Evolutionary conservation across 176 grass and related monocot genomes (phyloP).

Genomic region (Triticum aestivum): DNA sequence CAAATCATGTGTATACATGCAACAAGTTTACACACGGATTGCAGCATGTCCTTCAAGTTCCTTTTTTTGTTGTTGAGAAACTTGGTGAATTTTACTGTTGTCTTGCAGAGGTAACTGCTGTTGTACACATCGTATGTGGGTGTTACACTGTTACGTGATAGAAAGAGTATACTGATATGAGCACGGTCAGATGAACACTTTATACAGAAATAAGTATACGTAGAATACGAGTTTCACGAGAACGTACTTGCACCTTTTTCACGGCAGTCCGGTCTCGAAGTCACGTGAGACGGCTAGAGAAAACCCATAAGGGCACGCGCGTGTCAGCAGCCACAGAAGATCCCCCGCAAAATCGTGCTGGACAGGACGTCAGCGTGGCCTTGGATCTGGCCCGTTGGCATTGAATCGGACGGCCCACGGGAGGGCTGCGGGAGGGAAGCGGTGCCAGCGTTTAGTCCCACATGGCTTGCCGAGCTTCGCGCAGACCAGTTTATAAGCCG

Average conservation of each 20-base stretch:
- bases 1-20: not conserved
- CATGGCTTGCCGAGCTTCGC: accelerated
- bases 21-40: not conserved
- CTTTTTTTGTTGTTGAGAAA: not conserved
- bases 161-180: not conserved
- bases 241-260: not conserved
- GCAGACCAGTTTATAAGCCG: not conserved
- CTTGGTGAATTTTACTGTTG: not conserved
- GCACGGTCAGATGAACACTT: not conserved
- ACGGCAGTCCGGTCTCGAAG: not conserved
- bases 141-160: not conserved
- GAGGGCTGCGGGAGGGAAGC: not conserved
- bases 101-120: not conserved
- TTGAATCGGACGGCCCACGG: not conserved
- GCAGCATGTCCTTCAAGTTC: not conserved
- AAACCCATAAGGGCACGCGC: not conserved
- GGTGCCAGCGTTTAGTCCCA: not conserved
- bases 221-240: not conserved
- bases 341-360: not conserved
- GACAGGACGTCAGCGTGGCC: not conserved
- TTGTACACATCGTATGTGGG: not conserved
- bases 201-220: not conserved
- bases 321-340: not conserved
- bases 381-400: not conserved
- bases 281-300: not conserved